Conservation (phyloP, 352 stramenopile genomes). For the Phytopythium oedochilum region DNA sequence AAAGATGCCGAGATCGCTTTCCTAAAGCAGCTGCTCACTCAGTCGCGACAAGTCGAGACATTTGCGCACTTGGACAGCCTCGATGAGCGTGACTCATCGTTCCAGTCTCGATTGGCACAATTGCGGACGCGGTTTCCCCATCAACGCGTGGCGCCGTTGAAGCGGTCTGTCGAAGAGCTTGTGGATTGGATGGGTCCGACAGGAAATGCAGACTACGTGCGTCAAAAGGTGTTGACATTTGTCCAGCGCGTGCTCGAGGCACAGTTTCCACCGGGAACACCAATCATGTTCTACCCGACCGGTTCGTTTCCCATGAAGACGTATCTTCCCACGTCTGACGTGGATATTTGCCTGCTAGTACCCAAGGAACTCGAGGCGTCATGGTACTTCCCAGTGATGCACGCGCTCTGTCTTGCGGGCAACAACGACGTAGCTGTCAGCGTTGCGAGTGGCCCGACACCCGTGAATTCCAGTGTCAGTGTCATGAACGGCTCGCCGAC, state of each 20-base stretch:
- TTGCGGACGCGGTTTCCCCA: slow-evolving; percentile 37
- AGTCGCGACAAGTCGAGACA: slow-evolving; percentile 13
- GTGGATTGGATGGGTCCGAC: slow-evolving; percentile 66
- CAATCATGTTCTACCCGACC: slow-evolving; percentile 62
- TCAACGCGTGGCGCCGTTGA: slow-evolving; percentile 17
- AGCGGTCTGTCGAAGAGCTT: slow-evolving; percentile 31
- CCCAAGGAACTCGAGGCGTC: slow-evolving; percentile 72
- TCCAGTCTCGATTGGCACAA: slow-evolving; percentile 1
- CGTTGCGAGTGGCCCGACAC: not conserved
- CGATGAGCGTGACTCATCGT: not conserved
- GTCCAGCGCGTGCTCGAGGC: slow-evolving; percentile 57
- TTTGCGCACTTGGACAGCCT: slow-evolving; percentile 11
- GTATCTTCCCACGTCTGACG: slow-evolving; percentile 84
- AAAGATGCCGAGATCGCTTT: slow-evolving; percentile 62
- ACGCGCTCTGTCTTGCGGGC: slow-evolving; percentile 74
- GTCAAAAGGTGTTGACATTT: slow-evolving; percentile 60
- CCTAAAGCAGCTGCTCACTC: slow-evolving; percentile 32
- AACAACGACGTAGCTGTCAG: slow-evolving; percentile 14
- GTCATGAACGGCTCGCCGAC: slow-evolving; percentile 18
- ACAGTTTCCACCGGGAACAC: slow-evolving; percentile 35
- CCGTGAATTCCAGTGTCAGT: not conserved
- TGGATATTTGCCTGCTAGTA: slow-evolving; percentile 83
- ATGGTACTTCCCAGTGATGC: slow-evolving; percentile 84
- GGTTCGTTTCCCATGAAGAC: slow-evolving; percentile 89
- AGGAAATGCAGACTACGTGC: slow-evolving; percentile 52